Percentiles rank a stretch among this genome's conserved stretches.
Conservation (phyloP, 805 yeast genomes). For the Hanseniaspora guilliermondii region DNA sequence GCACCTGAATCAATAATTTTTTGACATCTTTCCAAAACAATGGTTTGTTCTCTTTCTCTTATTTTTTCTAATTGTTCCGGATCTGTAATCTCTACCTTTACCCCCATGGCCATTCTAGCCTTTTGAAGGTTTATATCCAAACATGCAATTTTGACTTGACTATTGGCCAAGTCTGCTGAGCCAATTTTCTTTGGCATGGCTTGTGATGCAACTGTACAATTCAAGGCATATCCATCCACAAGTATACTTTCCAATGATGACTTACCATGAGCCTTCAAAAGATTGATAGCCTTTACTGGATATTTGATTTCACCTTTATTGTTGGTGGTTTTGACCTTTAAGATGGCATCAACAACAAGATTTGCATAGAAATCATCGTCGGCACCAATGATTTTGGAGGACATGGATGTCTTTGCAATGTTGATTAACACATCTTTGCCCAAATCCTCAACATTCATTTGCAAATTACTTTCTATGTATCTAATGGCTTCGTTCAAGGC, state of each 20-base stretch:
- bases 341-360: constrained; percentile 89
- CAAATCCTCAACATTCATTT: constrained; percentile 63
- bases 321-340: constrained; percentile 85
- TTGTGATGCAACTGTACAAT: constrained; percentile 94
- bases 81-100: constrained; percentile 89
- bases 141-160: constrained; percentile 69
- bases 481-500: constrained; percentile 85
- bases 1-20: constrained; percentile 83
- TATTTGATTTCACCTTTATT: constrained; percentile 78
- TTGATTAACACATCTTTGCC: constrained; percentile 77
- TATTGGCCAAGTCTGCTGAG: constrained; percentile 23
- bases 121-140: constrained; percentile 88
- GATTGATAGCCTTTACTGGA: constrained; percentile 94
- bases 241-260: constrained; percentile 75
- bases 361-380: constrained; percentile 82
- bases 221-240: constrained; percentile 88
- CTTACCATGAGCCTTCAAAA: constrained; percentile 93
- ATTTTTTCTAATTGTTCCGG: constrained; percentile 94
- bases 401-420: constrained; percentile 95
- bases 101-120: constrained; percentile 97
- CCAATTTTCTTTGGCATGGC: constrained; percentile 73
- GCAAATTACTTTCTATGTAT: constrained; percentile 72
- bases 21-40: constrained; percentile 67
- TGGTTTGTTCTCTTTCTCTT: constrained; percentile 77
- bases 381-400: constrained; percentile 87